Conservation (phyloP, 139 green algal species). For the Micractinium sp. region DNA sequence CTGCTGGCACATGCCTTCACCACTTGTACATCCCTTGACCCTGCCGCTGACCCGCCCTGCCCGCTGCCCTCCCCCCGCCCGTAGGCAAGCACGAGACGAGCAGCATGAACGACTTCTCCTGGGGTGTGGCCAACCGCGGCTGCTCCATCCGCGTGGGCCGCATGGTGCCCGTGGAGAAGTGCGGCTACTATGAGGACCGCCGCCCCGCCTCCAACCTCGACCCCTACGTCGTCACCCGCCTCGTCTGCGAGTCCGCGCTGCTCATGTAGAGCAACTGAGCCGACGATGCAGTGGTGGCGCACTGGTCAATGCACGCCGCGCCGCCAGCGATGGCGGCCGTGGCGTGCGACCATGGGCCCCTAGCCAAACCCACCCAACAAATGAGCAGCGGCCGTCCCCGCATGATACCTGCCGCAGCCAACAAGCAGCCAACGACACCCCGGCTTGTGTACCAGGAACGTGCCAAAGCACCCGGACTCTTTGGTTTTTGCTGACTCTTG, state of each 20-base stretch:
- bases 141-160: conserved; percentile 93
- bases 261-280: conserved; percentile 44
- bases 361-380: too few species aligned
- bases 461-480: too few species aligned
- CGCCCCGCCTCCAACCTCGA: conserved; percentile 97
- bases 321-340: too few species aligned
- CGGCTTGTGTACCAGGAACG: too few species aligned
- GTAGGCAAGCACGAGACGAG: conserved; percentile 89
- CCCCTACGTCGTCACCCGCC: conserved; percentile 83
- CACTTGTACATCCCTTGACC: background rate
- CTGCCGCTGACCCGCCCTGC: background rate
- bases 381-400: too few species aligned
- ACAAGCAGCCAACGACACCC: too few species aligned
- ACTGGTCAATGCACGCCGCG: too few species aligned
- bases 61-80: background rate
- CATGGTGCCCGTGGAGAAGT: conserved; percentile 89
- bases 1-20: background rate
- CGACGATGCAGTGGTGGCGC: too few species aligned
- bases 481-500: too few species aligned
- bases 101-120: conserved; percentile 95
- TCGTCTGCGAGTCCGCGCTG: conserved; percentile 81
- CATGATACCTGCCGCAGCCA: too few species aligned
- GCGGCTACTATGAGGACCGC: conserved; percentile 97
- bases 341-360: too few species aligned
- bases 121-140: conserved; percentile 97